Base-by-base conservation (phyloP, 805 yeast species). In the Candida nemodendra region DNA sequence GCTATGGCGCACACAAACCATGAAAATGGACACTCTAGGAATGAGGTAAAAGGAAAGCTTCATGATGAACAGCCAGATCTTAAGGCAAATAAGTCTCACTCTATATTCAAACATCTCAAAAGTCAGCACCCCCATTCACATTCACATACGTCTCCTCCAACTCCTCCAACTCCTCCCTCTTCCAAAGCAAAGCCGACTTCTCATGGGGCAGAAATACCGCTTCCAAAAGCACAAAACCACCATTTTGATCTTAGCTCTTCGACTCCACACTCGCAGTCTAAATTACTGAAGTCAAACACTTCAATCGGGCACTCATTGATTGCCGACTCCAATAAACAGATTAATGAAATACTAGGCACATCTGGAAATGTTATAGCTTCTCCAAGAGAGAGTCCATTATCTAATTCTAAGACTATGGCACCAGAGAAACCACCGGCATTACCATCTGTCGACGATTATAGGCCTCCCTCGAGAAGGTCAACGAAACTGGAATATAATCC, bases 401-500 rank as follows among this genome's bases (percentile, higher is more conserved):
- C 50, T 4, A 27, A 27, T 13, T 45, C 49, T 17, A 39, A 29
- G 22, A 33, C 29, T 18, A 19, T 15, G 16, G 11, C 44, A 16
- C 11, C 42, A 2, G 32, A 34, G 11, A 48, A 40, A 31, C n/a
- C 46, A 3, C n/a, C n/a, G n/a, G 65, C 62, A 2, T 45, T 61
- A 25, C 65, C 65, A 5, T 59, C 65, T 4, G 45, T 60, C 27
- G 47, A 51, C 19, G 56, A 50, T 19, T 52, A 53, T 23, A 51
- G 47, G 27, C 47, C 51, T 6, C 31, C 38, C n/a, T 33, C 34
- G 18, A 42, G 27, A 19, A 35, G 45, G 4, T 30, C 45, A 12
- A 39, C 38, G 26, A 78, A 74, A 41, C 66, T 79, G 53, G 73
- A 71, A 30, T 81, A 80, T 58, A 81, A 81, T 50, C 88, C 88